Base-by-base conservation (phyloP, 768 basidiomycete species). In the Boletales sp. region DNA sequence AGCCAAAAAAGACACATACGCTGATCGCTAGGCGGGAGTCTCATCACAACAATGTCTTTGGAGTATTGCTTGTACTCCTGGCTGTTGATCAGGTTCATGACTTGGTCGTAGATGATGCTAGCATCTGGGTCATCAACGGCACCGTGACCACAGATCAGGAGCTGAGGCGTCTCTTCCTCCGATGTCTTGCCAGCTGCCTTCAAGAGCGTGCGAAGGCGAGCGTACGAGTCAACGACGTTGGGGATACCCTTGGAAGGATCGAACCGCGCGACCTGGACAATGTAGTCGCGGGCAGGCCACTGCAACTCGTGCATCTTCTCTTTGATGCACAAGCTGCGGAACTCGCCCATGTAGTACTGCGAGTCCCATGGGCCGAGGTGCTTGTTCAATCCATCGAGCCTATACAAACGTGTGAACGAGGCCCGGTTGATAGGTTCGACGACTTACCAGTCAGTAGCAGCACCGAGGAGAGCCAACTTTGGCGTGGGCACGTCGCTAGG, bases 71-170 rank as follows among this genome's bases (percentile, higher is more conserved):
- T 74, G 68, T 84, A 84, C 5, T 73, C 70, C 10, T 74, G 74
- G 0, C 74, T 74, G 44, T 66, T 60, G 39, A 90, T 76, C 54
- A 85, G 69, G 53, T 81, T 77, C 62, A 86, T 77, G 54, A 84
- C 75, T 63, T 90, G 78, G 56, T 91, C 90, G 65, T 91, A 91
- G 68, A 92, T 91, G 73, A 90, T 89, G 69, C 84, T 90, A 13
- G 92, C 92, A 74, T 97, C 92, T 14, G 92, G 94, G 68, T 97
- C 94, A 59, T 97, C 94, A 52, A 97, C 91, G 24, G 87, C 88
- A 47, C 92, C 92, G 65, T 97, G 94, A 18, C 94, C 94, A 66
- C 89, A 90, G 56, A 92, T 69, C 60, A 92, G 72, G 56, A 92
- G 69, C 65, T 92, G 90, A 48, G 90, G 90, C 38, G 75, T 73